Conservation (phyloP, 805 yeast genomes). For the Candida qinlingensis region DNA sequence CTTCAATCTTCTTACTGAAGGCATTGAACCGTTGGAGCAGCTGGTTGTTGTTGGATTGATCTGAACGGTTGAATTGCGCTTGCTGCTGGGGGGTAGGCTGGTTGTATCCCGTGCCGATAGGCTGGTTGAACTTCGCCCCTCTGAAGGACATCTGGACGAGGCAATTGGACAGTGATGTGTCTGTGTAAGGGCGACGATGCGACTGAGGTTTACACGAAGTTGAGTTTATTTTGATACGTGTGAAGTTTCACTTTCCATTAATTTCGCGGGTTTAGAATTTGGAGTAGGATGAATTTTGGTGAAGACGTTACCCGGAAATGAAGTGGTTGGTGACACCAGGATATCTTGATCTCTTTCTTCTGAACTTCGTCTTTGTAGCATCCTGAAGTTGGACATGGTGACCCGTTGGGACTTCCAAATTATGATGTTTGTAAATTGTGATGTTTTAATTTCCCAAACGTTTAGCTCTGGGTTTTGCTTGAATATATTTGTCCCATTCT, state of each 20-base stretch:
- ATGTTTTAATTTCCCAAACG: too few relatives aligned
- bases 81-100: constrained; percentile 12
- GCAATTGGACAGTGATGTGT: too few relatives aligned
- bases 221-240: not conserved
- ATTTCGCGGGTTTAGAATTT: too few relatives aligned
- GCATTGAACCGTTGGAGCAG: not conserved
- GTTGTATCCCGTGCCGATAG: constrained; percentile 19
- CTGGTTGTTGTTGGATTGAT: not conserved
- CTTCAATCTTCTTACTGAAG: constrained; percentile 37
- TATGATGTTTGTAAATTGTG: too few relatives aligned
- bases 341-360: too few relatives aligned
- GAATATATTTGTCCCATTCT: too few relatives aligned
- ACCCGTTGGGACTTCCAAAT: too few relatives aligned
- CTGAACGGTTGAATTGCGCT: not conserved
- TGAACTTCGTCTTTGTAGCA: too few relatives aligned
- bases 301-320: not conserved
- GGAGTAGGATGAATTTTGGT: not conserved
- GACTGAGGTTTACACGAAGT: not conserved
- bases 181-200: not conserved
- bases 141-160: constrained; percentile 18
- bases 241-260: not conserved
- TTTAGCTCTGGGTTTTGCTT: too few relatives aligned
- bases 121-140: constrained; percentile 23
- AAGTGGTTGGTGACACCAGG: not conserved
- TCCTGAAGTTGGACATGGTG: too few relatives aligned